A percentile compares a stretch with the other conserved stretches of the same genome.
Conservation (phyloP, 2,329 filamentous ascomycete genomes). For the Ophiostoma himal-ulmi region DNA sequence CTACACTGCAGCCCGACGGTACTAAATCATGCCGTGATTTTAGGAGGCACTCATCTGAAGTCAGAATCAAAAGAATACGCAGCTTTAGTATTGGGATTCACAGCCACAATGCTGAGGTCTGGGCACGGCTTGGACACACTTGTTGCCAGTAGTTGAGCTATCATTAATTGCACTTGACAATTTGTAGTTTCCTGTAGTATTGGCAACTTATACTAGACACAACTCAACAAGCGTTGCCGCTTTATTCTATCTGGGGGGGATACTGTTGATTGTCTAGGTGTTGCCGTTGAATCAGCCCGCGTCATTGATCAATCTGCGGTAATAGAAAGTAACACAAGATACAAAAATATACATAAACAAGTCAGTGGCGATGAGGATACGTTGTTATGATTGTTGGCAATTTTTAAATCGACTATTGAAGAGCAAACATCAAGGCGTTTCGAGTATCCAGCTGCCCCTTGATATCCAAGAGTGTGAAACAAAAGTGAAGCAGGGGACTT, state of each 20-base stretch:
- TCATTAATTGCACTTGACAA: not conserved
- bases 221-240: not conserved
- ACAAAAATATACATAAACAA: not conserved
- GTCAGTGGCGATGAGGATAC: not conserved
- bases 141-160: not conserved
- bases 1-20: not conserved
- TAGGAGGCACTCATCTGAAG: not conserved
- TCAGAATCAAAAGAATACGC: not conserved
- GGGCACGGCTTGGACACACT: not conserved
- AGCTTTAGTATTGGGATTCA: not conserved
- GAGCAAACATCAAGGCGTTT: not conserved
- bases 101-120: not conserved
- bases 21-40: not conserved
- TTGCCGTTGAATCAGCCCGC: not conserved
- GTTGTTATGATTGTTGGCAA: not conserved
- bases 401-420: not conserved
- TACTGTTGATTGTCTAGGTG: not conserved
- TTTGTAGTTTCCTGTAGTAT: not conserved
- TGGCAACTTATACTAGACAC: not conserved
- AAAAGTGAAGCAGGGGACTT: conserved; percentile 2
- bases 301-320: not conserved
- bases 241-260: not conserved
- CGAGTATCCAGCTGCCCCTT: conserved; percentile 4
- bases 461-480: not conserved
- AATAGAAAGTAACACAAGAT: not conserved